Evolutionary conservation across 805 yeast genomes (phyloP).

Genomic region (Candida silvicultrix): DNA sequence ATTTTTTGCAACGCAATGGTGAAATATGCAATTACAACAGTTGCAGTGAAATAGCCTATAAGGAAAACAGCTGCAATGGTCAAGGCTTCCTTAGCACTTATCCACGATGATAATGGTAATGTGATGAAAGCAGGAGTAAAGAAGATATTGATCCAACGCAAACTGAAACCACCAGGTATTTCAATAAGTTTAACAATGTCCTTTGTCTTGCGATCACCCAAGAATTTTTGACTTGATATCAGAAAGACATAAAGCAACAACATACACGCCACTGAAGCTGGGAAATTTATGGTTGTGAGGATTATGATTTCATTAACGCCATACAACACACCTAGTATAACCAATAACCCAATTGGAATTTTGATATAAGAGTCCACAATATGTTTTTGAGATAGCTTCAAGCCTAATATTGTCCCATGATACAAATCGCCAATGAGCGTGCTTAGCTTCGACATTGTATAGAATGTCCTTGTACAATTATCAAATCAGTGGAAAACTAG

Average conservation of each 20-base stretch:
- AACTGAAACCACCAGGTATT: slow-evolving; percentile 60
- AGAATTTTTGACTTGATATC: slow-evolving; percentile 28
- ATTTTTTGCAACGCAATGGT: slow-evolving; percentile 34
- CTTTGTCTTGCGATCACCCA: slow-evolving; percentile 29
- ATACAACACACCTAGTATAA: slow-evolving; percentile 15
- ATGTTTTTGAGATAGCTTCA: slow-evolving; percentile 14
- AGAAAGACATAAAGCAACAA: slow-evolving; percentile 45
- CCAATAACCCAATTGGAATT: slow-evolving; percentile 18
- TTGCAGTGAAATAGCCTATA: slow-evolving; percentile 52
- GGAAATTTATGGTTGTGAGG: slow-evolving; percentile 40
- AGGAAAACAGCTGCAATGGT: slow-evolving; percentile 71
- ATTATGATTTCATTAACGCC: slow-evolving; percentile 21
- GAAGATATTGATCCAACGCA: slow-evolving; percentile 73
- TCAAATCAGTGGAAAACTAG: no score
- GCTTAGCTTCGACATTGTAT: background rate
- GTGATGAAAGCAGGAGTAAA: slow-evolving; percentile 75
- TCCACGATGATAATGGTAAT: slow-evolving; percentile 60
- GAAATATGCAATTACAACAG: slow-evolving; percentile 42
- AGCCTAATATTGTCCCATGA: slow-evolving; percentile 4
- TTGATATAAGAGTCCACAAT: slow-evolving; percentile 15
- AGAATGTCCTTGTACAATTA: no score
- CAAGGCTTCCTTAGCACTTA: slow-evolving; percentile 61
- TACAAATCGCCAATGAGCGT: background rate
- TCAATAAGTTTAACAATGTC: slow-evolving; percentile 31
- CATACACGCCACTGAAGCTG: slow-evolving; percentile 70